Base-by-base conservation (phyloP, 2,329 filamentous ascomycete species). In the Verruconis gallopava region DNA sequence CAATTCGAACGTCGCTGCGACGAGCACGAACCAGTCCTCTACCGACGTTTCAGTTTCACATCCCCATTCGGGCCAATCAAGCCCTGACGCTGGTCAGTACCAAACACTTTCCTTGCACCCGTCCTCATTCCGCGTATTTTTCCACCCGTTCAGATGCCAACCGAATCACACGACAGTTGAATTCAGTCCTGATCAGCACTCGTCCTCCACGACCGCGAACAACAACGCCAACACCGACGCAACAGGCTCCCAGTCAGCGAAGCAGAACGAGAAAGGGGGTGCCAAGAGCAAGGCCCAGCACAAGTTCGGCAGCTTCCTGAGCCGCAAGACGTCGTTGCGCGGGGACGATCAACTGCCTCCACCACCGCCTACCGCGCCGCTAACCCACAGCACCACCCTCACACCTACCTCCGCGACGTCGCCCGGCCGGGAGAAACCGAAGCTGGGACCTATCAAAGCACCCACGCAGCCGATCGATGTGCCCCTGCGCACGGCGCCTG, bases 401-500 rank as follows among this genome's bases (percentile, higher is more conserved):
- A n/a, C n/a, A n/a, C 25, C 25, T 30, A 30, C 25, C 6, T 30
- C 25, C 9, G n/a, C 9, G n/a, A 30, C 13, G 15, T 9, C 35
- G n/a, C 5, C 21, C 19, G 34, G 12, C 43, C 46, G 4, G 42
- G 36, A 51, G 48, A 48, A 17, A 54, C 53, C 32, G 59, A 62
- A 21, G 56, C 20, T n/a, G 25, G n/a, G n/a, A n/a, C 25, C 25
- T 9, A 30, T 18, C 12, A 36, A 36, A 15, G 12, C 34, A 15
- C 6, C 11, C 6, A 36, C 9, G 9, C 34, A 40, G 20, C 35
- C 21, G 17, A 21, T 20, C 18, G 21, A 25, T 15, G 25, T 60
- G 6, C 60, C 63, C 20, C 63, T 77, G 40, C 79, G 71, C 55
- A 78, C 79, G 1, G 74, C 81, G 6, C 76, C 80, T 1, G 59